Conservation (phyloP, 768 basidiomycete species). For the Tricholoma furcatifolium region DNA sequence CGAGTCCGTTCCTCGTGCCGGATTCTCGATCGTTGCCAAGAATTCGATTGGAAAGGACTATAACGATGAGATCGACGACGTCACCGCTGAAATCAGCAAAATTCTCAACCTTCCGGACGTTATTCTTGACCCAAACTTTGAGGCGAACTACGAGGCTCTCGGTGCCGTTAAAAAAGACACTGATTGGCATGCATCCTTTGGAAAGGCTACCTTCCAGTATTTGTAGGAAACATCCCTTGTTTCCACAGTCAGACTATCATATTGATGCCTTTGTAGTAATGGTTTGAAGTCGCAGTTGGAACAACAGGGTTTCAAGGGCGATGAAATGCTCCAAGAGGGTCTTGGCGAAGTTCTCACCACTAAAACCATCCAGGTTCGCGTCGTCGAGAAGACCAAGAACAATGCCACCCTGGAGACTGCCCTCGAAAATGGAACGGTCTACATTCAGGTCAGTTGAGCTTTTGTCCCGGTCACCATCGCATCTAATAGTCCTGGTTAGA, state of each 20-base stretch:
- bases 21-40: conserved; percentile 27
- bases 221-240: conserved; percentile 19
- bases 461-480: background rate
- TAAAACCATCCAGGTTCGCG: conserved; percentile 36
- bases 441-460: conserved; percentile 29
- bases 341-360: conserved; percentile 32
- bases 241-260: background rate
- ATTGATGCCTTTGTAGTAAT: conserved; percentile 18
- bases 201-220: conserved; percentile 24
- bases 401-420: conserved; percentile 28
- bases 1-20: conserved; percentile 30
- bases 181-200: conserved; percentile 28
- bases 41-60: conserved; percentile 31
- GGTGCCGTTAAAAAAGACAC: conserved; percentile 23
- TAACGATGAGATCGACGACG: conserved; percentile 27
- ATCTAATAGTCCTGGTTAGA: conserved; percentile 13
- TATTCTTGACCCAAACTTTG: conserved; percentile 37
- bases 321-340: conserved; percentile 41
- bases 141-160: conserved; percentile 29
- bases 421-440: conserved; percentile 34
- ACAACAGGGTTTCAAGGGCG: conserved; percentile 33
- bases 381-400: conserved; percentile 31
- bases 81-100: conserved; percentile 26
- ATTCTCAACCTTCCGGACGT: conserved; percentile 29
- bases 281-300: conserved; percentile 31